Base-by-base conservation (phyloP, 2,329 filamentous ascomycete genomes). In the Penicillium sp. region DNA sequence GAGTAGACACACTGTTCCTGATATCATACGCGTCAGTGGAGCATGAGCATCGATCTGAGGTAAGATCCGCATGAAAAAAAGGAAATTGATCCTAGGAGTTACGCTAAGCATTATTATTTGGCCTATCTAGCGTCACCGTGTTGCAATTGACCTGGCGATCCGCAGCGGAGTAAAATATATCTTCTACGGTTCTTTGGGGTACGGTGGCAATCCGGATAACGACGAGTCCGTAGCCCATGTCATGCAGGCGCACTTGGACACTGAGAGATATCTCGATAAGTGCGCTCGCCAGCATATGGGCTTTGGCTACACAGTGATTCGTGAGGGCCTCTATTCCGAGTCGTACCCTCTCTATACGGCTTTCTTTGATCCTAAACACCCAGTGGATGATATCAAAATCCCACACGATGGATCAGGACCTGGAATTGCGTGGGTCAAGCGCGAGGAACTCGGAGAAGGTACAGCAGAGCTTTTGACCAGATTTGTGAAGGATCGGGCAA, bases 281-380 rank as follows among this genome's bases (percentile, higher is more conserved):
- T n/a, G 27, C 4, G 10, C 27, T 13, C 22, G 42, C 7, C 5
- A 48, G 11, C 10, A 45, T 14, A 46, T 45, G 10, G 46, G n/a
- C 1, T 67, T 79, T 47, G 69, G 68, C 1, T 80, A 75, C 58
- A 80, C 79, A 10, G 66, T 75, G 10, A 57, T 83, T 18, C 74
- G 80, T 9, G 78, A 82, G 57, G 81, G 80, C 0, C 62, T 82
- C 31, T 83, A 83, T 58, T 72, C 74, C 4, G 80, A 83, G 62
- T 79, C 77, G 1, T 82, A 77, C 66, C 79, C 80, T 11, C 70
- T 82, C 48, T 83, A 83, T 63, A 76, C 78, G 0, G 76, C 76
- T 1, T 81, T 79, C 58, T 76, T 76, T 53, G 64, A 76, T 49
- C 58, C 63, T 2, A 46, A 56, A 9, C 47, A 62, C n/a, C 51